Evolutionary conservation across 169 alveolate species (phyloP), one percentile per base, ranked within the genome.

Genomic region (Eimeria tenella): DNA sequence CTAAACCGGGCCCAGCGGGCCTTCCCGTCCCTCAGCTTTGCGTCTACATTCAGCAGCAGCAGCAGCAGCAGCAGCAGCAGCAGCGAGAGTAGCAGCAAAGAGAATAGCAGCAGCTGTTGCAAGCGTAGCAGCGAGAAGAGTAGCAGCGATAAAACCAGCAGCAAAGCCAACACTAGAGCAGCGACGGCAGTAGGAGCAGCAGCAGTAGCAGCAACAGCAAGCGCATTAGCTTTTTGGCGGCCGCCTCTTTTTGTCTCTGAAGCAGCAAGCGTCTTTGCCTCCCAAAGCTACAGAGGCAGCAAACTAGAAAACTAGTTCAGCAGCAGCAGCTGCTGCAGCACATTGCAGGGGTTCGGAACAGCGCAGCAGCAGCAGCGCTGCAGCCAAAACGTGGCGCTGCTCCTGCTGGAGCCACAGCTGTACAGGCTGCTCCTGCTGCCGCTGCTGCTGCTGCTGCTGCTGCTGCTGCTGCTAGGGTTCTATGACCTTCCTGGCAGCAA

Each of bases 41-140:
- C 42, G 84, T 25, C 84, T 74, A 21, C 84, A 52, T 42, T 21
- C 17, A 42, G 84, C 60, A 74, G 60, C 62, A 25, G 62, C 25
- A 49, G 60, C 84, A 25, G 55, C 62, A 49, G 52, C 70, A 79
- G 71, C 88, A 79, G 88, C 88, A 55, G 53, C 31, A 55, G 88
- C 88, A 79, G 71, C 71, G 52, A 53, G 70, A 52, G 88, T 52
- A 79, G 70, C 88, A 52, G 88, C 70, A 79, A 19, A 68, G 79
- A 13, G 42, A 68, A 58, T 17, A 58, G 68, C 79, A 9, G 79
- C 79, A 68, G 79, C 79, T 17, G 79, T n/a, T 1, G 31, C 79
- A 68, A 23, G 42, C 10, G 6, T 23, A 68, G 79, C 79, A 25
- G 81, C 25, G n/a, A 70, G 49, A 70, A n/a, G 17, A 1, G 81